phyloP scores from a whole-genome alignment of 371 early-diverging fungal species.

The Rhizomucor pusillus region DNA sequence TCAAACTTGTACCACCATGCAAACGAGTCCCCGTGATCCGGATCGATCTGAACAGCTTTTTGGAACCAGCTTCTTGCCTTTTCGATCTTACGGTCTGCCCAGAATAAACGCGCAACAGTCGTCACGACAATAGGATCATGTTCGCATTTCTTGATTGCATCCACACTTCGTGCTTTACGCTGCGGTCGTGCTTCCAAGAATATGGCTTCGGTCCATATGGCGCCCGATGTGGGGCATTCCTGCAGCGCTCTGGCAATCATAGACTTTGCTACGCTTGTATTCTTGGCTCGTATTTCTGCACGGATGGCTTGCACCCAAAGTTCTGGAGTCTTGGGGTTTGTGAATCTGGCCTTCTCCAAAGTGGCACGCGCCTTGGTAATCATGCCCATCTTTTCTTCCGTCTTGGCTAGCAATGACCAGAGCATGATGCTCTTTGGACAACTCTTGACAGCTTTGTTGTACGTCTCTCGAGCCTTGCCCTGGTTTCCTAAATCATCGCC shows the following conservation, averaged over 20 bases:
- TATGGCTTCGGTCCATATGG: conserved; percentile 88
- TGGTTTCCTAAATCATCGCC: conserved; percentile 47
- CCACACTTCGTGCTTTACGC: conserved; percentile 84
- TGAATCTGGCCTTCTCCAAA: conserved; percentile 83
- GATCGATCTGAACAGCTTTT: conserved; percentile 78
- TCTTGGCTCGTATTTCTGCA: conserved; percentile 74
- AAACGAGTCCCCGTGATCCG: conserved; percentile 93
- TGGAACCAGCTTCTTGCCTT: conserved; percentile 93
- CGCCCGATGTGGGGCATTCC: conserved; percentile 87
- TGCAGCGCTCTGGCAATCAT: conserved; percentile 89
- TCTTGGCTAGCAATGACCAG: conserved; percentile 77
- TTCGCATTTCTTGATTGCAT: conserved; percentile 91
- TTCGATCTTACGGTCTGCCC: conserved; percentile 89
- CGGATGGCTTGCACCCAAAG: conserved; percentile 91
- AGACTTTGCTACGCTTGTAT: conserved; percentile 70
- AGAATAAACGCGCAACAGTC: conserved; percentile 90
- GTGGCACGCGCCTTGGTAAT: conserved; percentile 83
- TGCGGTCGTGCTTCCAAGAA: conserved; percentile 85
- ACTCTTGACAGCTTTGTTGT: conserved; percentile 72
- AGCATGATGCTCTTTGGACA: conserved; percentile 78
- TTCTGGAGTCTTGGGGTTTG: conserved; percentile 77
- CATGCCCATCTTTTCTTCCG: conserved; percentile 76
- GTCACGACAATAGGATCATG: conserved; percentile 78
- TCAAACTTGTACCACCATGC: conserved; percentile 96
- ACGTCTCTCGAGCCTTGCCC: conserved; percentile 74